These are phyloP conservation scores for Gonapodya prolifera DNA, from an alignment of 192 early-diverging fungal species.

Conservation along the genomic window DNA sequence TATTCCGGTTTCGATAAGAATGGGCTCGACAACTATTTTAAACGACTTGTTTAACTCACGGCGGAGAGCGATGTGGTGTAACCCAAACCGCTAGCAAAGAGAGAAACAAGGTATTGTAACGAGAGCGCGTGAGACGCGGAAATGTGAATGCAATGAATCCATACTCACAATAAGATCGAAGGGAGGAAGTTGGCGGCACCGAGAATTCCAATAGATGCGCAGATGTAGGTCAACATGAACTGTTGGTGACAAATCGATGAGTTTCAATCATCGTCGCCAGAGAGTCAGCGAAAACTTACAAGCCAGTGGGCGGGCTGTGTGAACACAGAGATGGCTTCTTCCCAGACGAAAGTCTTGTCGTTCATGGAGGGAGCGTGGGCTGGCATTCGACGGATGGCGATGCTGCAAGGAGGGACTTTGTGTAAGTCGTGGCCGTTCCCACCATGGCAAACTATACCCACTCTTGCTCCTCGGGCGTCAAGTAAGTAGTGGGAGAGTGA, in stretches of 20 bases:
- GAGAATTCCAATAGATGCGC: not conserved
- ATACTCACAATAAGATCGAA: not conserved
- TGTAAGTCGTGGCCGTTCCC: not conserved
- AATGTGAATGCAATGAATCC: not conserved
- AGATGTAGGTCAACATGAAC: not conserved
- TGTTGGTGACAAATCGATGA: not conserved
- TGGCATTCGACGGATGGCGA: constrained; percentile 1
- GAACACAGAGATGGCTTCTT: not conserved
- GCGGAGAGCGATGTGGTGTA: not conserved
- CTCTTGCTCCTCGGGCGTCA: not conserved
- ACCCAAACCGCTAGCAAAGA: not conserved
- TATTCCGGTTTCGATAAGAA: not conserved
- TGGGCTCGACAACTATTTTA: not conserved
- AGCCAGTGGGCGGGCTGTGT: not conserved
- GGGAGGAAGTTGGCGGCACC: not conserved
- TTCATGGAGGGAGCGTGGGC: not conserved
- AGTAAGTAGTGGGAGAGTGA: not conserved
- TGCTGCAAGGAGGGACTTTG: not conserved
- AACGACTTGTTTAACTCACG: not conserved
- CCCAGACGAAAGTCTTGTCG: not conserved
- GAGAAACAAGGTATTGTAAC: not conserved
- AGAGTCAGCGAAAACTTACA: not conserved
- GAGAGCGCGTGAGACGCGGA: not conserved
- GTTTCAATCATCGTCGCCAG: no score
- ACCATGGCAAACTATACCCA: not conserved